phyloP scores from a whole-genome alignment of 306 rosid genomes.

The Glycine latifolia region DNA sequence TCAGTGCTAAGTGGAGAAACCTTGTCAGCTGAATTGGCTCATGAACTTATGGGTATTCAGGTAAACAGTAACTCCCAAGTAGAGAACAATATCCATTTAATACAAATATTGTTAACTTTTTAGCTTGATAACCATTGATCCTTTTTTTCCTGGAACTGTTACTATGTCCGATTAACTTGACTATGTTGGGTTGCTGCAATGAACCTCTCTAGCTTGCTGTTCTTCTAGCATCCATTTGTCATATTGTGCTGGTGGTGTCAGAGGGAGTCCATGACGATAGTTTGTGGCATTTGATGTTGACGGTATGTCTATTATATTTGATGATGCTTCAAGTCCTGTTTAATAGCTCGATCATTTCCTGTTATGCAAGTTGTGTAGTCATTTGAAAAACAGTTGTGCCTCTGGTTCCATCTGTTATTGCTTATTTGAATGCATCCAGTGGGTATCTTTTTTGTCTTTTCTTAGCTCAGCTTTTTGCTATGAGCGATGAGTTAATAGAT shows the following conservation, averaged over 20 bases:
- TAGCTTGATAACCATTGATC: not conserved
- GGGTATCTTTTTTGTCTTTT: not conserved
- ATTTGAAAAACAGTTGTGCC: not conserved
- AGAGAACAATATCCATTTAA: not conserved
- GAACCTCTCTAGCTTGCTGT: constrained; percentile 79
- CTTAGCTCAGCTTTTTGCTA: not conserved
- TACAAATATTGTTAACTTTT: not conserved
- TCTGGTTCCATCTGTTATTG: constrained; percentile 22
- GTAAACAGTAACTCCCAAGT: constrained; percentile 44
- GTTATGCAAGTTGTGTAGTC: not conserved
- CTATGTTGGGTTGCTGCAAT: constrained; percentile 70
- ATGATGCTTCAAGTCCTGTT: constrained; percentile 25
- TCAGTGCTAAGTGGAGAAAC: constrained; percentile 72
- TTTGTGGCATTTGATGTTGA: constrained; percentile 87
- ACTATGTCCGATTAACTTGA: constrained; percentile 46
- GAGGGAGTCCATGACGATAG: constrained; percentile 80
- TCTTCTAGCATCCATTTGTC: constrained; percentile 79
- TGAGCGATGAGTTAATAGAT: constrained; percentile 3
- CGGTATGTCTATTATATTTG: constrained; percentile 54
- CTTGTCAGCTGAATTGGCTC: constrained; percentile 84
- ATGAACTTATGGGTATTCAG: constrained; percentile 87
- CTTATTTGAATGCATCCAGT: constrained; percentile 6
- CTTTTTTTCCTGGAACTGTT: not conserved
- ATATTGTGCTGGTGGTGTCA: constrained; percentile 80
- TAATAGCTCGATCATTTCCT: constrained; percentile 1